phyloP scores from a whole-genome alignment of 2,329 filamentous ascomycete genomes.

The Coniochaeta hoffmannii region DNA sequence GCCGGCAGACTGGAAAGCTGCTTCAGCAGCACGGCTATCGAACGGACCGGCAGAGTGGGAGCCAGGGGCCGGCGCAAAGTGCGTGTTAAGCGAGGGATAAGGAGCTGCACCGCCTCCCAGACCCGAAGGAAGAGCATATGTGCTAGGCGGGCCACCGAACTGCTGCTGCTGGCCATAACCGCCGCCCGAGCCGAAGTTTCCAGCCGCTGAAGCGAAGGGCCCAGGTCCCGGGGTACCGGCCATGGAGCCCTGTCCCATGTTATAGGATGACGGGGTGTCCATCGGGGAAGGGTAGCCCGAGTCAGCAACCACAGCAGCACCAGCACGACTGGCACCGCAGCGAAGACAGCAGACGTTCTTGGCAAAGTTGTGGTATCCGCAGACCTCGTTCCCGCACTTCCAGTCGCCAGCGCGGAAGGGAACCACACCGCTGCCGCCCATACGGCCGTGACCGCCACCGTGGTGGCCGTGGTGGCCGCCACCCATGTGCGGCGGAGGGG shows the following conservation, averaged over 20 bases:
- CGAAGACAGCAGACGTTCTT: constrained; percentile 98
- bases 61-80: constrained; percentile 68
- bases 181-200: constrained; percentile 57
- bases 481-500: constrained; percentile 65
- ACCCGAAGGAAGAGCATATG: constrained; percentile 81
- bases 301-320: constrained; percentile 89
- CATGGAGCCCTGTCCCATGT: constrained; percentile 85
- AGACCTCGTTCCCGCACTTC: constrained; percentile 97
- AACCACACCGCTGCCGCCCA: constrained; percentile 78
- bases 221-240: constrained; percentile 72
- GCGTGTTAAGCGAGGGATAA: constrained; percentile 77
- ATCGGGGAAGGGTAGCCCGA: constrained; percentile 82
- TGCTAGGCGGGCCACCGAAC: constrained; percentile 80
- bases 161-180: constrained; percentile 76
- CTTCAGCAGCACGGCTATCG: constrained; percentile 87
- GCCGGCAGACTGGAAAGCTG: constrained; percentile 83
- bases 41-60: constrained; percentile 82
- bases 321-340: constrained; percentile 89
- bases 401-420: constrained; percentile 98
- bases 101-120: constrained; percentile 70
- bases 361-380: constrained; percentile 98
- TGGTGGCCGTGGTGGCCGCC: constrained; percentile 43
- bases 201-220: constrained; percentile 62
- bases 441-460: constrained; percentile 50
- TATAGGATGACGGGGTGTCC: constrained; percentile 75